Conservation (phyloP, 345 rosid genomes). For the Brassica juncea region DNA sequence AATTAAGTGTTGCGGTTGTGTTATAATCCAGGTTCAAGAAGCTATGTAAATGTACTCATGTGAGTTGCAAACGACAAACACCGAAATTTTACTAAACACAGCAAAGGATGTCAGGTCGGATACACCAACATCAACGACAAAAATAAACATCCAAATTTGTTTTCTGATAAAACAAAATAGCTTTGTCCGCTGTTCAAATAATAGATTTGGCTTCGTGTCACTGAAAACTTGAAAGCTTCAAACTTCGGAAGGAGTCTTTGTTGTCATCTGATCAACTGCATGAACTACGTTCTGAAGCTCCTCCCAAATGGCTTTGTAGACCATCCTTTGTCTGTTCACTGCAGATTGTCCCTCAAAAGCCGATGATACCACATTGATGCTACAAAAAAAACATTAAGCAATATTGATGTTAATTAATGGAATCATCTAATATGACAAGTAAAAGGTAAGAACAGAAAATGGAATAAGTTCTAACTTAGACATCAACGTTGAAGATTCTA, state of each 20-base stretch:
- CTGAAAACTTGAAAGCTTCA: no score
- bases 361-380: slow-evolving; percentile 81
- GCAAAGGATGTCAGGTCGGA: neutral
- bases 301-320: slow-evolving; percentile 97
- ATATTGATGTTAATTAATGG: neutral
- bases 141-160: neutral
- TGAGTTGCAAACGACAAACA: neutral
- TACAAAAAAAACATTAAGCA: slow-evolving; percentile 38
- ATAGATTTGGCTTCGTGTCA: neutral
- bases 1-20: neutral
- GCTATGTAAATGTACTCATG: neutral
- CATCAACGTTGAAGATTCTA: neutral
- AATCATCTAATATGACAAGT: neutral
- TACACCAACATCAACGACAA: neutral
- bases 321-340: slow-evolving; percentile 96
- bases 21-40: neutral
- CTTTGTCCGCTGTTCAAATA: slow-evolving; percentile 17
- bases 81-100: neutral
- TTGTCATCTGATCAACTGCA: slow-evolving; percentile 95
- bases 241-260: slow-evolving; percentile 77
- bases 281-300: slow-evolving; percentile 95
- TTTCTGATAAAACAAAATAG: neutral
- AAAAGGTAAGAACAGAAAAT: neutral
- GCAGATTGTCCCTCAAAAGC: slow-evolving; percentile 83
- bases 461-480: neutral